A percentile compares a stretch with the other conserved stretches of the same genome.
phyloP scores from a whole-genome alignment of 2,329 filamentous ascomycete species.

The Pyricularia pennisetigena region DNA sequence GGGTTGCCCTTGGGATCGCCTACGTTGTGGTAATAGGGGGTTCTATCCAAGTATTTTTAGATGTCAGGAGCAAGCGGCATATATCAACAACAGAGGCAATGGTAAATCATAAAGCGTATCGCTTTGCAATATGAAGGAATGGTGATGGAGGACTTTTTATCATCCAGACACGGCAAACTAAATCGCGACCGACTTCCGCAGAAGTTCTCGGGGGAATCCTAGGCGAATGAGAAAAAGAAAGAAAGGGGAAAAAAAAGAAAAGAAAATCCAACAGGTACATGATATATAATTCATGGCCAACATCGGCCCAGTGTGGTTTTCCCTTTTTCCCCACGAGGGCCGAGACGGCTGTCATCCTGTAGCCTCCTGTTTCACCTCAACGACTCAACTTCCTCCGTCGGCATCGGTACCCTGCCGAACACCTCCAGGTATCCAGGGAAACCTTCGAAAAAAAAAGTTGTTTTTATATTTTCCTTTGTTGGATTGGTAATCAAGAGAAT shows the following conservation, averaged over 20 bases:
- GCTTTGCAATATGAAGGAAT: background rate
- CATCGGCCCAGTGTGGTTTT: background rate
- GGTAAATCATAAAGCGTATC: background rate
- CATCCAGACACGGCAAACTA: background rate
- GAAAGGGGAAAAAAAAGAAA: background rate
- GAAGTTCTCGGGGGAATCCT: background rate
- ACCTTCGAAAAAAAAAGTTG: background rate
- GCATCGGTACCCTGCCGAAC: background rate
- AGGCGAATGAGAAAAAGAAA: background rate
- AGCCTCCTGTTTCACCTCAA: background rate
- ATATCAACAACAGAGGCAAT: background rate
- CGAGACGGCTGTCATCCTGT: background rate
- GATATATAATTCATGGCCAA: background rate
- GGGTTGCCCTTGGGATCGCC: background rate
- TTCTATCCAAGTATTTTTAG: background rate
- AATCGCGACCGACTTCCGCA: background rate
- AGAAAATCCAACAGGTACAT: background rate
- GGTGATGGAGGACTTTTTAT: background rate
- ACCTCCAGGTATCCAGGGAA: background rate
- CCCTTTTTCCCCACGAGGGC: background rate
- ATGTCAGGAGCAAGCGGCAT: background rate
- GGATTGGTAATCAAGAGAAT: background rate
- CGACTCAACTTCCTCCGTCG: background rate
- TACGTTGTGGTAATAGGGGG: background rate
- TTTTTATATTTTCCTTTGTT: background rate